Evolutionary conservation across 495 filamentous ascomycete genomes (phyloP).

Genomic region (Aspergillus asperescens): DNA sequence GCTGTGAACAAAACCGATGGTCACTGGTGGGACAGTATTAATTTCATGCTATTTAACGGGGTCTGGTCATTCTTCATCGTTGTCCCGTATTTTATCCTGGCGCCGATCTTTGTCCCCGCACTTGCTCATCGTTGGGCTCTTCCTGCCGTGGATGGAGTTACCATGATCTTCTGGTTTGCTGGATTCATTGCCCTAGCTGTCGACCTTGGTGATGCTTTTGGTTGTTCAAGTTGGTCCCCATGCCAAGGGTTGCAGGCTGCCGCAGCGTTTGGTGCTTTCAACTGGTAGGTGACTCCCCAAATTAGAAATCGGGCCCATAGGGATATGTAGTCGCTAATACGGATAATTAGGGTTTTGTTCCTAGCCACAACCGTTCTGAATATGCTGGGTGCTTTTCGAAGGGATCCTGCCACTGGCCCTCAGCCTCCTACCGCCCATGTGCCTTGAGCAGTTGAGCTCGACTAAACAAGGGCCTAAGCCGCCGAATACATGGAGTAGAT

Average conservation of each 20-base stretch:
- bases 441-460: not conserved
- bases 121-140: conserved; percentile 57
- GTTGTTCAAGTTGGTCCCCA: conserved; percentile 38
- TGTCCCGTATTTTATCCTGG: conserved; percentile 58
- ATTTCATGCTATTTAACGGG: conserved; percentile 70
- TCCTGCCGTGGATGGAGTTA: conserved; percentile 60
- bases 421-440: conserved; percentile 6
- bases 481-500: no score
- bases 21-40: conserved; percentile 34
- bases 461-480: no score
- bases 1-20: conserved; percentile 25
- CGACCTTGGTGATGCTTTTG: conserved; percentile 42
- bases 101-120: conserved; percentile 54
- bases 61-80: conserved; percentile 66
- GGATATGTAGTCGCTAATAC: conserved; percentile 4
- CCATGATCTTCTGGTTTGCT: conserved; percentile 85
- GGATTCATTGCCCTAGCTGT: conserved; percentile 72
- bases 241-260: conserved; percentile 50
- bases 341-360: conserved; percentile 45
- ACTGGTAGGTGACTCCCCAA: conserved; percentile 42
- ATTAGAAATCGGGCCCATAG: not conserved
- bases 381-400: conserved; percentile 12
- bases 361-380: conserved; percentile 40
- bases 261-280: conserved; percentile 50
- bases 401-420: conserved; percentile 10